phyloP scores from a whole-genome alignment of 2,329 filamentous ascomycete species.

The Ascomycota sp. region DNA sequence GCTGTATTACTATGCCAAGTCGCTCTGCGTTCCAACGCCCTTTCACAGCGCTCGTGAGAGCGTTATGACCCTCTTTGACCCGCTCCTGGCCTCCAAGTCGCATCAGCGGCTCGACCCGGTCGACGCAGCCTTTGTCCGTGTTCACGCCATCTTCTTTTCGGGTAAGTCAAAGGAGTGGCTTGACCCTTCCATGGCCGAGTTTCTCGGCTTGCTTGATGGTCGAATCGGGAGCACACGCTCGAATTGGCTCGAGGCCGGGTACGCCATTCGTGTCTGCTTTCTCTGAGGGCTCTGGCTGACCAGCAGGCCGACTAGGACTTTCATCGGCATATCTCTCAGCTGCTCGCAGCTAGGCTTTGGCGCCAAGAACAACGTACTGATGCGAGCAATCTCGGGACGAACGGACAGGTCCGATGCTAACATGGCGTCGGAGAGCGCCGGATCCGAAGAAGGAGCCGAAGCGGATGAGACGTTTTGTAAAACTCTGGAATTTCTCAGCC shows the following conservation, averaged over 20 bases:
- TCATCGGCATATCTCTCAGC: slow-evolving; percentile 11
- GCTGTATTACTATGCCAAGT: slow-evolving; percentile 51
- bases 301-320: slow-evolving; percentile 7
- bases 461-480: slow-evolving; percentile 11
- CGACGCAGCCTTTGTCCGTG: slow-evolving; percentile 41
- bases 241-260: slow-evolving; percentile 31
- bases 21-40: slow-evolving; percentile 44
- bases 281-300: not conserved
- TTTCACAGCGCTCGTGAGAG: slow-evolving; percentile 50
- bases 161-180: slow-evolving; percentile 26
- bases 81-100: slow-evolving; percentile 21
- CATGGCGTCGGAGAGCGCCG: slow-evolving; percentile 6
- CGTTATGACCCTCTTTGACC: slow-evolving; percentile 48
- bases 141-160: slow-evolving; percentile 44
- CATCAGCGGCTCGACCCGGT: slow-evolving; percentile 15
- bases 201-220: slow-evolving; percentile 30
- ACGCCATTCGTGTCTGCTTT: slow-evolving; percentile 1
- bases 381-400: slow-evolving; percentile 16
- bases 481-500: slow-evolving; percentile 19
- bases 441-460: slow-evolving; percentile 5
- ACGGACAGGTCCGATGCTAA: slow-evolving; percentile 8
- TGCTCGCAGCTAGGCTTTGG: slow-evolving; percentile 16
- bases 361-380: slow-evolving; percentile 22
- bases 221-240: slow-evolving; percentile 29
- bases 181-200: slow-evolving; percentile 21